These are phyloP conservation scores for Austroboletus novae-zelandiae DNA, from an alignment of 1,284 basidiomycete species.

Conservation along the genomic window DNA sequence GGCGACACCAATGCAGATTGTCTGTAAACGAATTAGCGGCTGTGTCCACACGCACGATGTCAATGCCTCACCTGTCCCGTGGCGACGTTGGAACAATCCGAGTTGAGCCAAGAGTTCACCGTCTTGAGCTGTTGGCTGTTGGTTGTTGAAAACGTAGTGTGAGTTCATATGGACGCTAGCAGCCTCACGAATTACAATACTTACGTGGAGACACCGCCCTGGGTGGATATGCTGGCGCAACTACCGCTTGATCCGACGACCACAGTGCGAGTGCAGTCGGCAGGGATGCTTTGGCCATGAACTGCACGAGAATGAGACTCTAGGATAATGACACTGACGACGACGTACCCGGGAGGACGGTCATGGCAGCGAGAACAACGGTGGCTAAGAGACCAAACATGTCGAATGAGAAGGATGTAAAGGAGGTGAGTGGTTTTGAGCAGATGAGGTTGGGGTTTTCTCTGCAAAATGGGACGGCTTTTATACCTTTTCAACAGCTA, in stretches of 20 bases:
- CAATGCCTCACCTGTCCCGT: slow-evolving; percentile 26
- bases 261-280: slow-evolving; percentile 39
- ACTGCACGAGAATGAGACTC: slow-evolving; percentile 7
- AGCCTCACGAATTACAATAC: slow-evolving; percentile 4
- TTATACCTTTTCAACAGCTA: slow-evolving; percentile 18
- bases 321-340: not conserved
- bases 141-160: not conserved
- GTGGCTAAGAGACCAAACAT: slow-evolving; percentile 21
- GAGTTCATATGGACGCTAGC: not conserved
- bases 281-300: slow-evolving; percentile 20
- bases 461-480: not conserved
- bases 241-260: slow-evolving; percentile 33
- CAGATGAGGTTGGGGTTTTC: not conserved
- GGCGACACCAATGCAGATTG: slow-evolving; percentile 43
- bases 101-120: slow-evolving; percentile 37
- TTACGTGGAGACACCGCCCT: slow-evolving; percentile 44
- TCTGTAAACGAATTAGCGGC: slow-evolving; percentile 7
- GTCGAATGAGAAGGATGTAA: not conserved
- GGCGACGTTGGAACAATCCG: slow-evolving; percentile 36
- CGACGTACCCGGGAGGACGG: slow-evolving; percentile 17
- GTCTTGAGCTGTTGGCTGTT: slow-evolving; percentile 41
- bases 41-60: not conserved
- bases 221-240: slow-evolving; percentile 40
- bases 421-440: not conserved
- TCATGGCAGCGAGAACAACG: slow-evolving; percentile 9